Conservation (phyloP, 768 basidiomycete species). For the Lactarius psammicola region DNA sequence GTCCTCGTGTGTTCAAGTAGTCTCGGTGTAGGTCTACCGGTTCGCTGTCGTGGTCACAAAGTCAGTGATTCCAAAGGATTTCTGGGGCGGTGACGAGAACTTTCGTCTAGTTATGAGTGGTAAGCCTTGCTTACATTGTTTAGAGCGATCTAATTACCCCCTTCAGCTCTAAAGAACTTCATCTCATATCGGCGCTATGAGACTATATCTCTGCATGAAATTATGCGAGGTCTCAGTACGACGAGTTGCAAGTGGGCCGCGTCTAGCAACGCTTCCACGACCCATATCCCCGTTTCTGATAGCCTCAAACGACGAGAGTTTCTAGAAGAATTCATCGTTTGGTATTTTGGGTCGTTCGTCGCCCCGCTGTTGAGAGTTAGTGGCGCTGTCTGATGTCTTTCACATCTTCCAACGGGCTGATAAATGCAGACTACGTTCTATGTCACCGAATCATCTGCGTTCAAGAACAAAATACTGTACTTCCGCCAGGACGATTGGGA, state of each 20-base stretch:
- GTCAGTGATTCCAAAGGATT: constrained; percentile 63
- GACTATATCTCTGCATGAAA: constrained; percentile 66
- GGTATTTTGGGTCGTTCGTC: constrained; percentile 90
- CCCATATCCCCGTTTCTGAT: constrained; percentile 62
- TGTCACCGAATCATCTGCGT: constrained; percentile 86
- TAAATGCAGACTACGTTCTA: constrained; percentile 81
- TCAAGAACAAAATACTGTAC: constrained; percentile 79
- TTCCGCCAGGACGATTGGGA: constrained; percentile 96
- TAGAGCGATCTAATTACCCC: not conserved
- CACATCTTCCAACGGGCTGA: not conserved
- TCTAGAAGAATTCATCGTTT: constrained; percentile 85
- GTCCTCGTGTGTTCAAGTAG: not conserved
- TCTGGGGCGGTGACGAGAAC: constrained; percentile 79
- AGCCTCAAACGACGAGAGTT: constrained; percentile 74
- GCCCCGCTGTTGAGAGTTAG: constrained; percentile 73
- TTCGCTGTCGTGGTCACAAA: constrained; percentile 65
- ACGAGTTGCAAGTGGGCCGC: constrained; percentile 80
- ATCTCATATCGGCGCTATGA: constrained; percentile 80
- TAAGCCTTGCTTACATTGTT: constrained; percentile 33
- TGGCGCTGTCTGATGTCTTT: not conserved
- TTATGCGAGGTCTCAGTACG: constrained; percentile 74
- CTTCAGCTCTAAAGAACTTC: constrained; percentile 68
- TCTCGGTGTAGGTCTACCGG: constrained; percentile 57
- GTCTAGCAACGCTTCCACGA: constrained; percentile 40
- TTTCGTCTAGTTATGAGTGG: constrained; percentile 55